Conservation (phyloP, 208 protist species). For the Leishmania gerbilli region DNA sequence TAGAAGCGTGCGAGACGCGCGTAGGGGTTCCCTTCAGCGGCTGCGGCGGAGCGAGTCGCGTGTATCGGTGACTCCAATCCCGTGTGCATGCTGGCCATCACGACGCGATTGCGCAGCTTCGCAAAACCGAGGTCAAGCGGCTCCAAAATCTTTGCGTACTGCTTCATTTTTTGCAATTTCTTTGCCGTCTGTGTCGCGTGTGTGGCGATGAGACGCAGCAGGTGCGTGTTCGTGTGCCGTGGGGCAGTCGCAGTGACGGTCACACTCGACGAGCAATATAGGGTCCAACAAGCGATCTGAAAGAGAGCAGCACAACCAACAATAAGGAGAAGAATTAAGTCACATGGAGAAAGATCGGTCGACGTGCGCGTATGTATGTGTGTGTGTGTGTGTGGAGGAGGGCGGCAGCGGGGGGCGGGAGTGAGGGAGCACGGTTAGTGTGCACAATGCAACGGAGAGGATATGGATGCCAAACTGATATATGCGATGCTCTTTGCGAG, state of each 20-base stretch:
- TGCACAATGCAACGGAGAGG: neutral
- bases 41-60: slow-evolving; percentile 24
- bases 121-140: slow-evolving; percentile 67
- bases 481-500: neutral
- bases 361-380: neutral
- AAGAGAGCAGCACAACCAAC: neutral
- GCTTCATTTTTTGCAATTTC: slow-evolving; percentile 13
- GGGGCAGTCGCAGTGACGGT: neutral
- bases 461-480: neutral
- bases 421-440: neutral
- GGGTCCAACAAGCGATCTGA: neutral
- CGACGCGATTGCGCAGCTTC: slow-evolving; percentile 74
- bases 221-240: neutral
- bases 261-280: neutral
- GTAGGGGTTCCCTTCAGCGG: slow-evolving; percentile 52
- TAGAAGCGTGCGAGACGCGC: slow-evolving; percentile 79
- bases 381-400: neutral
- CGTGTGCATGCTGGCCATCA: slow-evolving; percentile 86
- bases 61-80: slow-evolving; percentile 55
- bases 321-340: neutral
- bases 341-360: neutral
- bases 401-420: no score
- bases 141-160: slow-evolving; percentile 42
- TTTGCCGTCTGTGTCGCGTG: neutral
- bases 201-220: neutral